Conservation (phyloP, 371 early-diverging fungal species). For the Mucor plumbeus region DNA sequence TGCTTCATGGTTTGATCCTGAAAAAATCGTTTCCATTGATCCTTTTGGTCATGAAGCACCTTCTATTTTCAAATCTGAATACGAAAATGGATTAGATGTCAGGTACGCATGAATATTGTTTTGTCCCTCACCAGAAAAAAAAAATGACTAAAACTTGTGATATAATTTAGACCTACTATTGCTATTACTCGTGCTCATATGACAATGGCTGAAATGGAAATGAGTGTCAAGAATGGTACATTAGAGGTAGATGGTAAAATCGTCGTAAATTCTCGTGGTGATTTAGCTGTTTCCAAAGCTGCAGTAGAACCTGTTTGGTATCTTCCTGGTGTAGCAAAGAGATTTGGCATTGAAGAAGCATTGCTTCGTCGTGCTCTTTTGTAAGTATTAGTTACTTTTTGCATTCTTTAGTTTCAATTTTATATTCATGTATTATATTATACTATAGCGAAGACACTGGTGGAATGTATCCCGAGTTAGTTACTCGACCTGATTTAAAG, state of each 20-base stretch:
- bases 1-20: constrained; percentile 85
- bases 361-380: constrained; percentile 86
- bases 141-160: background rate
- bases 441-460: constrained; percentile 57
- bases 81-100: constrained; percentile 81
- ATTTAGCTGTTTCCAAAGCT: constrained; percentile 90
- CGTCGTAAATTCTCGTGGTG: constrained; percentile 79
- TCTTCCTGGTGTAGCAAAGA: constrained; percentile 90
- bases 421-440: background rate
- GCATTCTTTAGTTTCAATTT: background rate
- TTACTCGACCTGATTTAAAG: constrained; percentile 93
- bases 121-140: background rate
- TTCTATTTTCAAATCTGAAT: constrained; percentile 63
- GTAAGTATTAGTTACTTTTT: constrained; percentile 38
- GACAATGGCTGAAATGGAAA: constrained; percentile 91
- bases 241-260: constrained; percentile 84
- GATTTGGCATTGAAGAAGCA: constrained; percentile 89
- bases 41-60: constrained; percentile 90
- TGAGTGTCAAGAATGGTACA: constrained; percentile 65
- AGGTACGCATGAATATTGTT: constrained; percentile 50
- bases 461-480: constrained; percentile 96
- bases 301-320: constrained; percentile 98
- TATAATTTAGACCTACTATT: constrained; percentile 76
- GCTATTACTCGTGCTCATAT: constrained; percentile 96
- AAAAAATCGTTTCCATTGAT: constrained; percentile 93